Evolutionary conservation across 306 rosid species (phyloP), one percentile per base, ranked within the genome.

Genomic region (Medicago lupulina): DNA sequence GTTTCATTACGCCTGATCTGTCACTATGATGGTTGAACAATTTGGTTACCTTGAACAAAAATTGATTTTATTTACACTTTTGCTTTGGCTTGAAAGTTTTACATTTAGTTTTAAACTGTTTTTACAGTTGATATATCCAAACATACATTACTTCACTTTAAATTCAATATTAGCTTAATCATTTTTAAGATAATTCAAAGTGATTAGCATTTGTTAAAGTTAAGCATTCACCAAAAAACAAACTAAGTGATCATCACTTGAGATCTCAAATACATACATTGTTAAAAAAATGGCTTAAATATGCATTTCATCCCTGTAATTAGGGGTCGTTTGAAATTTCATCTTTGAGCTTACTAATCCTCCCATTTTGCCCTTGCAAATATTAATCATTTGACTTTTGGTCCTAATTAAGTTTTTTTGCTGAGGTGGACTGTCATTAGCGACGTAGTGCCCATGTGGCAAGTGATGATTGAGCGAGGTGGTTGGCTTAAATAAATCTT

Each of bases 11-110:
- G 31, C 0, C 31, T 28, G 31, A 28, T 28, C 31, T 28, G 31
- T 28, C 31, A 28, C 3, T 8, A 61, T 3, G 43, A 14, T 7
- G 43, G 21, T 61, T 15, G 18, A 61, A 4, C 11, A 31, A 14
- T 31, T 31, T 34, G 10, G 67, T 28, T 8, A 36, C 43, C 4
- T 14, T 8, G 19, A 61, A 61, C 4, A 9, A 31, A 61, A 31
- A 40, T 13, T 66, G 71, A 41, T 66, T 66, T 41, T 41, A 19
- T 19, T 66, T 66, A 2, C 54, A 66, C 14, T 41, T 41, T 41
- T 19, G 11, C 31, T 34, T 0, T 12, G 12, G 21, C 12, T 43
- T 8, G 15, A 67, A 39, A 67, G 3, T 3, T 43, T 67, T 11
- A 66, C 53, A 40, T 5, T 17, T 5, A 41, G 16, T 11, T 18